These are phyloP conservation scores for Claviceps sp. DNA, from an alignment of 2,329 filamentous ascomycete species.

Conservation along the genomic window DNA sequence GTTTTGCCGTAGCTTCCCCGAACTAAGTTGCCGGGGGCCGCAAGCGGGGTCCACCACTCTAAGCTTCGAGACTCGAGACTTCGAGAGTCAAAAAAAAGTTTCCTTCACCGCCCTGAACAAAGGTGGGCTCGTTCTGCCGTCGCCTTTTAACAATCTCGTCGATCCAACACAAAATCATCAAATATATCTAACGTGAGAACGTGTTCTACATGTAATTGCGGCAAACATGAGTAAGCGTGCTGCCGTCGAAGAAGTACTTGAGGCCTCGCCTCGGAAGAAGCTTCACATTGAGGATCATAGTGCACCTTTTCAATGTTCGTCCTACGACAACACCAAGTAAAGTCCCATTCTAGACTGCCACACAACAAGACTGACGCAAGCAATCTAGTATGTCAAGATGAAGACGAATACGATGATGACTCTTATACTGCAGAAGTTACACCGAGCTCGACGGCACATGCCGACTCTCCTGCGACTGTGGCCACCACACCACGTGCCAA, in stretches of 20 bases:
- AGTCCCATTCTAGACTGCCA: neutral
- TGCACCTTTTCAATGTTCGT: constrained; percentile 13
- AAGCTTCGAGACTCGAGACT: neutral
- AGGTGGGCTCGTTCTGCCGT: constrained; percentile 19
- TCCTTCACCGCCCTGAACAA: constrained; percentile 20
- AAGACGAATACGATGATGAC: constrained; percentile 19
- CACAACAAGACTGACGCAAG: neutral
- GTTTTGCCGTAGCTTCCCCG: constrained; percentile 21
- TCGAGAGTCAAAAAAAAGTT: constrained; percentile 13
- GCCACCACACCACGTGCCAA: constrained; percentile 32
- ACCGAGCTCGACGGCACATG: constrained; percentile 19
- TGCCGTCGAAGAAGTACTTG: constrained; percentile 13
- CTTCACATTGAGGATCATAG: constrained; percentile 8
- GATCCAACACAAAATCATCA: neutral
- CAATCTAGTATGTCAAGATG: neutral
- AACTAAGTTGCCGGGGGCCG: neutral
- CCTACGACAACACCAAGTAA: neutral
- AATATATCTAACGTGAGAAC: neutral
- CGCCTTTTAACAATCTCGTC: neutral
- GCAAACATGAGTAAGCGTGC: constrained; percentile 20
- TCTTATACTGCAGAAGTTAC: constrained; percentile 18
- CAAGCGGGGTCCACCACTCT: neutral
- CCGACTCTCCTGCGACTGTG: constrained; percentile 19
- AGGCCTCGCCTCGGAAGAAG: constrained; percentile 16
- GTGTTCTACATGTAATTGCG: neutral